Conservation (phyloP, 2,329 filamentous ascomycete species). For the Nothomitra cinnamomea region DNA sequence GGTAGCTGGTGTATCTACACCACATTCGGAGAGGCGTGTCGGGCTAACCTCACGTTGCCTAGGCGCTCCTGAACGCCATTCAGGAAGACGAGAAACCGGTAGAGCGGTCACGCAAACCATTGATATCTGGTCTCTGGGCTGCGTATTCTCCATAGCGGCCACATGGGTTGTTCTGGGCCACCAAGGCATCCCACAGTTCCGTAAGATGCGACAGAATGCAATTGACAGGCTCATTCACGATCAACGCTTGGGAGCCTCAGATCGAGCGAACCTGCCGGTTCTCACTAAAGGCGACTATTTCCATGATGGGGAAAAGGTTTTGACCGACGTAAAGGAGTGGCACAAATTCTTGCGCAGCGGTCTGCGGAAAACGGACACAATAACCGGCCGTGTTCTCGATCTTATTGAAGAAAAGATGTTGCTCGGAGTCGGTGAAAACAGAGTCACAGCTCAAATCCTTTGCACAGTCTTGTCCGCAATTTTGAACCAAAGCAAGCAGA, state of each 20-base stretch:
- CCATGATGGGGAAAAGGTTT: conserved; percentile 13
- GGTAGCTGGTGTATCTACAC: too few relatives aligned
- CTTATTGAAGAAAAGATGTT: conserved; percentile 15
- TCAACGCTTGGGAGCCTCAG: too few relatives aligned
- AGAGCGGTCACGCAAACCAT: conserved; percentile 17
- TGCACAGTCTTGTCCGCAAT: conserved; percentile 7
- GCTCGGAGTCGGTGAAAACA: conserved; percentile 7
- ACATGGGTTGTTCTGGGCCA: conserved; percentile 22
- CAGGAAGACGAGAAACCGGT: too few relatives aligned
- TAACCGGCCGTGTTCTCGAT: conserved; percentile 13
- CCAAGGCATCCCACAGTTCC: conserved; percentile 18
- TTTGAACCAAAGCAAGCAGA: neutral
- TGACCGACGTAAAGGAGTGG: conserved; percentile 13
- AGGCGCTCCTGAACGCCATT: conserved; percentile 9
- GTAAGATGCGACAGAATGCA: conserved; percentile 10
- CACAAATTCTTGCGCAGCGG: conserved; percentile 12
- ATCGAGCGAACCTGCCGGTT: neutral
- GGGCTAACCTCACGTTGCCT: too few relatives aligned
- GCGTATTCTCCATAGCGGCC: conserved; percentile 23
- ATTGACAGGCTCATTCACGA: conserved; percentile 10
- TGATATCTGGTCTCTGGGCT: conserved; percentile 26
- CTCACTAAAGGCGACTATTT: conserved; percentile 8
- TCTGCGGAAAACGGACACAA: conserved; percentile 11
- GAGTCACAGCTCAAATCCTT: conserved; percentile 7
- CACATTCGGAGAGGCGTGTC: too few relatives aligned